phyloP scores from a whole-genome alignment of 371 early-diverging fungal species.

The Rhizopus arrhizus region DNA sequence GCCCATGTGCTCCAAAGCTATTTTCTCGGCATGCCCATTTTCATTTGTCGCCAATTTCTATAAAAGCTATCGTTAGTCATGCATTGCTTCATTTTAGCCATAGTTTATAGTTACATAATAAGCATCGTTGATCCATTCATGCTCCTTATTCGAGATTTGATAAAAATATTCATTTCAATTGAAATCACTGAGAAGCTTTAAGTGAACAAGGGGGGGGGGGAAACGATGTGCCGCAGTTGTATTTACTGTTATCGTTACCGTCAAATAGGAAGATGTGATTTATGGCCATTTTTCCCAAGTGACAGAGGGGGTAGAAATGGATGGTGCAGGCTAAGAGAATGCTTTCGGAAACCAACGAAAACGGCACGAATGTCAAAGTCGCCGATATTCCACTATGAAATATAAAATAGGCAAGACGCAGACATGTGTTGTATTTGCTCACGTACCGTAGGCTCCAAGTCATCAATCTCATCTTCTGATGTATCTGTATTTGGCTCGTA shows the following conservation, averaged over 20 bases:
- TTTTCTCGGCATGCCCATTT: constrained; percentile 17
- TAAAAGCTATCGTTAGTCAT: constrained; percentile 12
- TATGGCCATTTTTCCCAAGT: constrained; percentile 9
- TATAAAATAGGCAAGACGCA: constrained; percentile 14
- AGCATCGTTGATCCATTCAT: constrained; percentile 12
- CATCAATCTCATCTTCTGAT: constrained; percentile 15
- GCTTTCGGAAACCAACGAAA: constrained; percentile 11
- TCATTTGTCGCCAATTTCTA: constrained; percentile 19
- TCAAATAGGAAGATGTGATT: constrained; percentile 14
- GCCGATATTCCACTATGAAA: constrained; percentile 10
- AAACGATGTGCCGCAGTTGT: constrained; percentile 13
- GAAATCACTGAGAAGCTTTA: constrained; percentile 10
- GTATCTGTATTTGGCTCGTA: constrained; percentile 15
- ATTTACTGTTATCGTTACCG: constrained; percentile 9
- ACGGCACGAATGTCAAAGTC: constrained; percentile 10
- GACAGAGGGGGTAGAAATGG: constrained; percentile 8
- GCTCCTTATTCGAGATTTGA: constrained; percentile 17
- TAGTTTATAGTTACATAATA: constrained; percentile 19
- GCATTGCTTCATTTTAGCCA: constrained; percentile 18
- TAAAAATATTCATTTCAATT: constrained; percentile 14
- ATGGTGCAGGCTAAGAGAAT: constrained; percentile 12
- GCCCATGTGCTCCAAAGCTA: constrained; percentile 15
- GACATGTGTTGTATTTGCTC: constrained; percentile 16
- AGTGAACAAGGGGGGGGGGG: constrained; percentile 11
- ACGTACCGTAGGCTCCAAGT: constrained; percentile 1